phyloP scores from a whole-genome alignment of 1,284 basidiomycete genomes.

The Afroboletus lepidellus region DNA sequence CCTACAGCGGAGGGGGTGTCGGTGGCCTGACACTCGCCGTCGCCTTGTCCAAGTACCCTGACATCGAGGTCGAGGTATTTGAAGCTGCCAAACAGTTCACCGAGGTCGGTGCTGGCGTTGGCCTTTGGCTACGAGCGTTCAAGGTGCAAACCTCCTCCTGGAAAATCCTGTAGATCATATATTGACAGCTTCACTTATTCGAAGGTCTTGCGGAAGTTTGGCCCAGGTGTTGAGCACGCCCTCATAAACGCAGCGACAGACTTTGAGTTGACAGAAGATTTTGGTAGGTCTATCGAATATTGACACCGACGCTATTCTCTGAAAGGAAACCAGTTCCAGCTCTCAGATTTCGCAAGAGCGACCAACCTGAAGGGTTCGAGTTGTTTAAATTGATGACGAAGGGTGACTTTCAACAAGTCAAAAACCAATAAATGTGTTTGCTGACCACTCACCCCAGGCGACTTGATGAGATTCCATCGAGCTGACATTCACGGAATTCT shows the following conservation, averaged over 20 bases:
- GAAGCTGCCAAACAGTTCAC: conserved; percentile 47
- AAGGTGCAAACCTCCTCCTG: conserved; percentile 9
- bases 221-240: conserved; percentile 43
- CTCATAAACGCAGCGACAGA: conserved; percentile 41
- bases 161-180: not conserved
- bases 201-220: conserved; percentile 49
- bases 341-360: conserved; percentile 51
- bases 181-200: conserved; percentile 22
- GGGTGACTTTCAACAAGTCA: conserved; percentile 32
- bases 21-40: conserved; percentile 46
- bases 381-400: conserved; percentile 47
- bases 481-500: conserved; percentile 44
- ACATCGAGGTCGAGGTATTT: conserved; percentile 53
- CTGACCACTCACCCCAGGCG: conserved; percentile 32
- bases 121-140: conserved; percentile 47
- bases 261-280: conserved; percentile 41
- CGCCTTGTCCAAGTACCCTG: conserved; percentile 46
- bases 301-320: conserved; percentile 1
- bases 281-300: conserved; percentile 15
- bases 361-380: conserved; percentile 45
- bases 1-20: conserved; percentile 50
- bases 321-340: conserved; percentile 35
- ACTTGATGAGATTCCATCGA: conserved; percentile 42
- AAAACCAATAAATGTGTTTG: not conserved
- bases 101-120: conserved; percentile 58